A percentile compares a stretch with the other conserved stretches of the same genome.
phyloP scores from a whole-genome alignment of 2,329 filamentous ascomycete genomes.

The Botrytis tulipae region DNA sequence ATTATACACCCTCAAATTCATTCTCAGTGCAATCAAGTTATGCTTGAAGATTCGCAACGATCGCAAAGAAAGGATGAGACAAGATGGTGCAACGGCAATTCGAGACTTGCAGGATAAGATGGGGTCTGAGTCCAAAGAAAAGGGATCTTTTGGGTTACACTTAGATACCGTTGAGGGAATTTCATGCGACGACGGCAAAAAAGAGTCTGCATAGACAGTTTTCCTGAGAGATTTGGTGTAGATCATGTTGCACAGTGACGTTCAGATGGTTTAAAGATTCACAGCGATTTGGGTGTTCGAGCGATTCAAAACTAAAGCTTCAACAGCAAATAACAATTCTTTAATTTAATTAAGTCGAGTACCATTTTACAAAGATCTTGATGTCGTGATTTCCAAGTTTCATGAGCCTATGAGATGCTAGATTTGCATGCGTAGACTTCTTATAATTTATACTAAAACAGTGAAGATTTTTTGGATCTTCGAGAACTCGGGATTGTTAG shows the following conservation, averaged over 20 bases:
- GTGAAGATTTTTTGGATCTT: not conserved
- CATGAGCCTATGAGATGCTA: not conserved
- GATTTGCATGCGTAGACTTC: not conserved
- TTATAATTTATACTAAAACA: not conserved
- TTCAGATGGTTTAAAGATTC: not conserved
- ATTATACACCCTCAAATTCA: not conserved
- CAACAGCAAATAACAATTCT: not conserved
- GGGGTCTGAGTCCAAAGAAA: not conserved
- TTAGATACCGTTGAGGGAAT: too few species aligned
- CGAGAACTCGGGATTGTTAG: not conserved
- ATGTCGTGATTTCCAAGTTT: not conserved
- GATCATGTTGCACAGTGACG: rapidly evolving
- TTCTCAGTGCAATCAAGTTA: not conserved
- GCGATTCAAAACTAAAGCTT: not conserved
- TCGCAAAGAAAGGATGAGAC: not conserved
- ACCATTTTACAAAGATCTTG: not conserved
- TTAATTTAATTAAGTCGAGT: not conserved
- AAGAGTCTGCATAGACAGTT: too few species aligned
- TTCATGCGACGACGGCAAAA: not conserved
- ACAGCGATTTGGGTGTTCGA: not conserved
- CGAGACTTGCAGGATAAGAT: not conserved
- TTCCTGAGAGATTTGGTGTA: not conserved
- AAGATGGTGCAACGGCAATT: not conserved
- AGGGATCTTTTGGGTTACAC: not conserved
- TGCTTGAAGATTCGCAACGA: not conserved